Base-by-base conservation (phyloP, 2,329 filamentous ascomycete genomes). In the Epichloe brachyelytri region DNA sequence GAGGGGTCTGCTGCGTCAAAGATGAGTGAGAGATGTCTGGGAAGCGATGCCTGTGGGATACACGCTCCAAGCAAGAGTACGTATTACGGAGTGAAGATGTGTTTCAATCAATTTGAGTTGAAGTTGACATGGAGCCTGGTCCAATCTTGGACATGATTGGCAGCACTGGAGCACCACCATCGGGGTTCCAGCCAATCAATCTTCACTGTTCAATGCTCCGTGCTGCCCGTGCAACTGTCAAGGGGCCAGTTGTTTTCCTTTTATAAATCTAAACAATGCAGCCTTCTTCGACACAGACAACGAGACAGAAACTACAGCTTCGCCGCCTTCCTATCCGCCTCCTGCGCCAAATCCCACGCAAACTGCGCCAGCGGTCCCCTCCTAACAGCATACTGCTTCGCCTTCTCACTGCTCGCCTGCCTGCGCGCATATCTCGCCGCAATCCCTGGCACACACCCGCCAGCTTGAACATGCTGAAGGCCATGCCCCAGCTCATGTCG, bases 381-480 rank as follows among this genome's bases (percentile, higher is more conserved):
- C 65, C 80, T 78, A 51, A 71, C 71, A 0, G 77, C 88, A 67
- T 95, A 87, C 41, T 82, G 76, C 58, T 75, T 78, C 6, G 93
- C 93, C 64, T 85, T 79, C 52, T 80, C 85, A 65, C 88, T 95
- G 68, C 89, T 95, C 38, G 93, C 93, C 75, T 97, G 91, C 46
- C 91, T 74, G 46, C 78, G 71, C 26, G 93, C 93, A 65, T 86
- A 86, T 56, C 93, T 74, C 47, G 93, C 93, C 46, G 90, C 90
- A 64, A 98, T 97, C 3, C 93, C 72, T 98, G 93, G 59, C 74
- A 78, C 55, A 86, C 81, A 48, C 75, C 80, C 33, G 80, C 73
- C 49, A 75, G 68, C 59, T 79, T 74, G 65, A 82, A 83, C 41
- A 80, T 73, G 60, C 71, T 77, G 62, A 85, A 85, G 1, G 80